phyloP scores from a whole-genome alignment of 768 basidiomycete genomes.

The Pisolithus albus region DNA sequence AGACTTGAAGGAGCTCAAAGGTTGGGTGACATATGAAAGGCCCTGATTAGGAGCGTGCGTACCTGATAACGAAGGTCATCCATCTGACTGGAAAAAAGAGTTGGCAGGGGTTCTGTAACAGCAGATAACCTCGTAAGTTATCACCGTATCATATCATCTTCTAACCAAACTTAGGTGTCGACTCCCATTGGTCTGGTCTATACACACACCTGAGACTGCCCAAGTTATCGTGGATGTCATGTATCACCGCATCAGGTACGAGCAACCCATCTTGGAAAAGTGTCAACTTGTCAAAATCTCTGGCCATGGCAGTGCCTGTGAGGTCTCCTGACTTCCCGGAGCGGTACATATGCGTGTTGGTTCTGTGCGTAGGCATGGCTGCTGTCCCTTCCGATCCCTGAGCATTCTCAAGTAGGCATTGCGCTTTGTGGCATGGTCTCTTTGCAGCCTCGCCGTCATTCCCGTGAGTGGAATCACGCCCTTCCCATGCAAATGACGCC shows the following conservation, averaged over 20 bases:
- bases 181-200: constrained; percentile 13
- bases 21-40: constrained; percentile 10
- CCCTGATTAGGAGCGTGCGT: constrained; percentile 10
- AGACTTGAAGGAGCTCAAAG: constrained; percentile 15
- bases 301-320: constrained; percentile 22
- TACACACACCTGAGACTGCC: not conserved
- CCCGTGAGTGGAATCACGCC: too few relatives aligned
- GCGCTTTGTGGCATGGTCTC: too few relatives aligned
- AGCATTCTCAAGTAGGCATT: too few relatives aligned
- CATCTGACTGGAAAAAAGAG: constrained; percentile 7
- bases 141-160: constrained; percentile 9
- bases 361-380: too few relatives aligned
- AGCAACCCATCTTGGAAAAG: constrained; percentile 10
- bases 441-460: not conserved
- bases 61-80: constrained; percentile 21
- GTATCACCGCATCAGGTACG: constrained; percentile 15
- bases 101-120: constrained; percentile 20
- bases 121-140: constrained; percentile 20
- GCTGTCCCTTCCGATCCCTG: too few relatives aligned
- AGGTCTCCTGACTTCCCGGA: constrained; percentile 4
- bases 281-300: constrained; percentile 8
- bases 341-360: too few relatives aligned
- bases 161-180: constrained; percentile 29
- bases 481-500: not conserved
- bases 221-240: constrained; percentile 2